Percentiles rank a stretch among this genome's conserved stretches.
Conservation (phyloP, 345 rosid genomes). For the Gynandropsis gynandra region DNA sequence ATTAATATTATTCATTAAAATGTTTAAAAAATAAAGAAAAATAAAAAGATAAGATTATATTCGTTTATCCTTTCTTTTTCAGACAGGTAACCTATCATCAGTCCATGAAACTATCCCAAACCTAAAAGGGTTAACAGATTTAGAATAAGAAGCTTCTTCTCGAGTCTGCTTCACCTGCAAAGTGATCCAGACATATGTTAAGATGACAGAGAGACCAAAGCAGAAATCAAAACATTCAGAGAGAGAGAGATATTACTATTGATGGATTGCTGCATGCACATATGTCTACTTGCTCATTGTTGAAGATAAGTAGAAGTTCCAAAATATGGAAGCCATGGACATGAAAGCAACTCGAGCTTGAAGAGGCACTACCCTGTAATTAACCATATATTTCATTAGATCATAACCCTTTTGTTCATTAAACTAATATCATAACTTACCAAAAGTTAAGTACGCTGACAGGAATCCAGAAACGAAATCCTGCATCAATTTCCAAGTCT, state of each 20-base stretch:
- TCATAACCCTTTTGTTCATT: constrained; percentile 12
- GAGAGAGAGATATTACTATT: constrained; percentile 1
- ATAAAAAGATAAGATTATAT: too few relatives aligned
- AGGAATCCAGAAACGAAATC: constrained; percentile 94
- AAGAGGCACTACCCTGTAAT: constrained; percentile 81
- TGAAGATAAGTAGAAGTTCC: constrained; percentile 90
- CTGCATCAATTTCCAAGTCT: constrained; percentile 34
- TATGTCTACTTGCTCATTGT: constrained; percentile 64
- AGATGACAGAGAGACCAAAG: not conserved
- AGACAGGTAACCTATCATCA: too few relatives aligned
- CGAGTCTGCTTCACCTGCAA: constrained; percentile 1
- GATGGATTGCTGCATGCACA: constrained; percentile 9
- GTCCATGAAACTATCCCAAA: too few relatives aligned
- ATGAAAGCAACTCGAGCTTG: constrained; percentile 95
- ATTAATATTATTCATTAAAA: too few relatives aligned
- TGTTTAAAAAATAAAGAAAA: too few relatives aligned
- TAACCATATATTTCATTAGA: constrained; percentile 14
- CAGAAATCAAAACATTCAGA: constrained; percentile 7
- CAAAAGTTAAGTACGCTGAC: constrained; percentile 82
- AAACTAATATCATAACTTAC: constrained; percentile 28
- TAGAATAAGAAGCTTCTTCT: not conserved
- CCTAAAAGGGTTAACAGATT: too few relatives aligned
- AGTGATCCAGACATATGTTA: not conserved
- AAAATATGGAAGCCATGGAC: constrained; percentile 87
- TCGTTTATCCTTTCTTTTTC: too few relatives aligned